Percentiles rank a stretch among this genome's conserved stretches.
phyloP scores from a whole-genome alignment of 2,329 filamentous ascomycete genomes.

The Pseudogymnoascus sp. region DNA sequence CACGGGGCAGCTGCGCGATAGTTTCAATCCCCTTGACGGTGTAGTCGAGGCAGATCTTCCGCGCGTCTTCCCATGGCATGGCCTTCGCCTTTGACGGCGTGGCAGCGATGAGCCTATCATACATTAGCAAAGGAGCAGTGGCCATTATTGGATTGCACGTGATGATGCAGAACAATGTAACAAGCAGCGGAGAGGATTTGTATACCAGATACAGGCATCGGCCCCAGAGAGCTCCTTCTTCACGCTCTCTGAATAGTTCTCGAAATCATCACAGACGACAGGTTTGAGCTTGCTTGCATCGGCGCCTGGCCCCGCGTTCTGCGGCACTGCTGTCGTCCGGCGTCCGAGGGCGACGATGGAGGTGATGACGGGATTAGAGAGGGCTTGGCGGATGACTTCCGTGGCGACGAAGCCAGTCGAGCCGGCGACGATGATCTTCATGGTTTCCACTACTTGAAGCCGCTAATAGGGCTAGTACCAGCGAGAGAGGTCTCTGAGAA shows the following conservation, averaged over 20 bases:
- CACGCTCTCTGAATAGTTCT: constrained; percentile 27
- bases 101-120: constrained; percentile 36
- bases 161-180: background rate
- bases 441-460: constrained; percentile 14
- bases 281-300: constrained; percentile 27
- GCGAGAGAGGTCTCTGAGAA: background rate
- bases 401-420: constrained; percentile 31
- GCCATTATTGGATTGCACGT: background rate
- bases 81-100: constrained; percentile 31
- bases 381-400: constrained; percentile 31
- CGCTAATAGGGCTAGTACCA: background rate
- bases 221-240: constrained; percentile 27
- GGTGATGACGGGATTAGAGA: constrained; percentile 25
- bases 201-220: constrained; percentile 34
- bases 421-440: constrained; percentile 33
- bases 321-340: constrained; percentile 15
- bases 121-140: constrained; percentile 6
- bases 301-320: constrained; percentile 4
- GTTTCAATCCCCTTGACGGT: constrained; percentile 31
- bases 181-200: background rate
- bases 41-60: constrained; percentile 36
- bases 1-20: constrained; percentile 26
- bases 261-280: constrained; percentile 28
- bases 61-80: constrained; percentile 31
- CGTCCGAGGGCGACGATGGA: constrained; percentile 28